phyloP scores from a whole-genome alignment of 1,139 yeast genomes.

The Geotrichum restrictum region DNA sequence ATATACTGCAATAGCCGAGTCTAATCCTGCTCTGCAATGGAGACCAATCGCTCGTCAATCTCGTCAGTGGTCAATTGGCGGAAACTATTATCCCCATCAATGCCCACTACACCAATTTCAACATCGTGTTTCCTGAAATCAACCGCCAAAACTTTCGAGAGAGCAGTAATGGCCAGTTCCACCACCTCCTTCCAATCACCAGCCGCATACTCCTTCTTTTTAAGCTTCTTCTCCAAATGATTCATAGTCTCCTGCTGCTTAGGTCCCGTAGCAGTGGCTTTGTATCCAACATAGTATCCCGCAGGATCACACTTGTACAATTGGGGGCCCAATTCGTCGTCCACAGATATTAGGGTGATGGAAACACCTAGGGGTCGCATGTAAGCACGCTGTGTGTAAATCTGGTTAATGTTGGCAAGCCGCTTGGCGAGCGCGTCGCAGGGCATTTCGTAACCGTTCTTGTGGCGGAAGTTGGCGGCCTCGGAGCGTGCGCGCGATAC shows the following conservation, averaged over 20 bases:
- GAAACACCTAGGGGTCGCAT: conserved; percentile 98
- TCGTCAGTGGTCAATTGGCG: conserved; percentile 73
- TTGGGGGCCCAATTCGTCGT: conserved; percentile 87
- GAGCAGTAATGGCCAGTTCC: conserved; percentile 80
- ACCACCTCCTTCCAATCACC: conserved; percentile 90
- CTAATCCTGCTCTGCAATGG: conserved; percentile 94
- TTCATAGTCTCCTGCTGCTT: conserved; percentile 95
- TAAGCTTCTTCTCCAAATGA: conserved; percentile 84
- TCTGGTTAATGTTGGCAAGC: conserved; percentile 91
- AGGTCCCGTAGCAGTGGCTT: conserved; percentile 94
- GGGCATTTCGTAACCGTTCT: conserved; percentile 96
- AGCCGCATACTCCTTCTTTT: conserved; percentile 64
- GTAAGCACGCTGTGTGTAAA: conserved; percentile 97
- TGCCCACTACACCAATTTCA: conserved; percentile 86
- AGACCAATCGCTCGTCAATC: conserved; percentile 86
- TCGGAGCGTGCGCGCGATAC: conserved; percentile 88
- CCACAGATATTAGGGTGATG: conserved; percentile 80
- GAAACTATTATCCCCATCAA: conserved; percentile 45
- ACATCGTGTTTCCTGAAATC: conserved; percentile 91
- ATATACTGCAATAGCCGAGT: background rate
- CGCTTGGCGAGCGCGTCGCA: conserved; percentile 89
- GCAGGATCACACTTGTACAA: conserved; percentile 95
- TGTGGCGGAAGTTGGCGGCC: conserved; percentile 91
- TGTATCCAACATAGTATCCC: conserved; percentile 86
- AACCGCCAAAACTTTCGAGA: conserved; percentile 82